Conservation (phyloP, 805 yeast species). For the Cyberlindnera veronae region DNA sequence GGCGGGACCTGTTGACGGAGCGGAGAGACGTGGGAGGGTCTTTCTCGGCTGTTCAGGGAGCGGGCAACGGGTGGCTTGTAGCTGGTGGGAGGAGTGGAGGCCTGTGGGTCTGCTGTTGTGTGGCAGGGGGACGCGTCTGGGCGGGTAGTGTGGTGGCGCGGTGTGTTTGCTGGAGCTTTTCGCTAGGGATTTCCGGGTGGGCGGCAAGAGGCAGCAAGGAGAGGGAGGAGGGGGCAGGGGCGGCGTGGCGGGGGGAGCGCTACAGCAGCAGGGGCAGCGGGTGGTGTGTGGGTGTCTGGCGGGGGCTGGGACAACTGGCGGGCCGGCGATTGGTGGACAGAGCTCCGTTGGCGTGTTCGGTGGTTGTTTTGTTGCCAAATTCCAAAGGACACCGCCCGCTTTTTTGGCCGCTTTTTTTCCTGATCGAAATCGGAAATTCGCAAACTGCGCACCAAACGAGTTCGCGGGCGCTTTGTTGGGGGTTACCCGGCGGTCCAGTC, state of each 20-base stretch:
- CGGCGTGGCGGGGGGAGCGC: neutral
- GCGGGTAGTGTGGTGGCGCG: conserved; percentile 5
- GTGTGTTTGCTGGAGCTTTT: conserved; percentile 1
- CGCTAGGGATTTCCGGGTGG: conserved; percentile 8
- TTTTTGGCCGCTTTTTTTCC: conserved; percentile 6
- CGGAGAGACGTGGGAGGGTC: no score
- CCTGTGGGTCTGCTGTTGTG: neutral
- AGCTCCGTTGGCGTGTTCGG: neutral
- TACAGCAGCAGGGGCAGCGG: neutral
- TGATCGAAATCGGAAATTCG: neutral
- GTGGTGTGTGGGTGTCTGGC: neutral
- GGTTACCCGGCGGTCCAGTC: conserved; percentile 2
- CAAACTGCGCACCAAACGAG: neutral
- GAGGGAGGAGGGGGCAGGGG: neutral
- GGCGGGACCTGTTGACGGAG: neutral
- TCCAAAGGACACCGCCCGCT: conserved; percentile 5
- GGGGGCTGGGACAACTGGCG: no score
- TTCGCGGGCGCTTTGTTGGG: neutral
- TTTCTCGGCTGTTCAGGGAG: no score
- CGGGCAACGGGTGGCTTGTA: conserved; percentile 3
- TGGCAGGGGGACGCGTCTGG: neutral
- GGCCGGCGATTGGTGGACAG: neutral
- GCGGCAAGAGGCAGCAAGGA: conserved; percentile 5
- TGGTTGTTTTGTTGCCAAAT: conserved; percentile 4
- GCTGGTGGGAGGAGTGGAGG: neutral